A percentile compares a stretch with the other conserved stretches of the same genome.
These are phyloP conservation scores for Umbelopsis ramanniana DNA, from an alignment of 192 early-diverging fungal species.

Conservation along the genomic window DNA sequence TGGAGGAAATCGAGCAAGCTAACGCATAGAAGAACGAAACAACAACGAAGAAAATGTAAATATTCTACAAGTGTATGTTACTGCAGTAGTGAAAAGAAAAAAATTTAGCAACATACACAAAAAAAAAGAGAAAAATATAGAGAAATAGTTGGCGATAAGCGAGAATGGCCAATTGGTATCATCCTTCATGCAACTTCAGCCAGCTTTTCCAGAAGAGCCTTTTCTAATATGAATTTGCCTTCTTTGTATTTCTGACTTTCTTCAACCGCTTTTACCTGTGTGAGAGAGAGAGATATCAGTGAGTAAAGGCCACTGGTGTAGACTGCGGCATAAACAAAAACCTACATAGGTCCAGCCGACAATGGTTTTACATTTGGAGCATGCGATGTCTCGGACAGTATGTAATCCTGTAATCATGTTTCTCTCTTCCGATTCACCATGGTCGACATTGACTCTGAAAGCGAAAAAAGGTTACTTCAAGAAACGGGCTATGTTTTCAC, in stretches of 20 bases:
- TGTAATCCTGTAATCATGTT: conserved; percentile 37
- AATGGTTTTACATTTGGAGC: conserved; percentile 34
- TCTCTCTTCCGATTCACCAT: conserved; percentile 30
- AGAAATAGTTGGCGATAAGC: not conserved
- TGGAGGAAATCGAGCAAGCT: conserved; percentile 57
- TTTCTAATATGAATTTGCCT: conserved; percentile 44
- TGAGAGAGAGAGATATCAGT: not conserved
- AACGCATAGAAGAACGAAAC: conserved; percentile 40
- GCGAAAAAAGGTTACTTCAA: not conserved
- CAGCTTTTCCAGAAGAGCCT: conserved; percentile 22
- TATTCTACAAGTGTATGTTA: conserved; percentile 19
- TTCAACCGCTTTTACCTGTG: conserved; percentile 38
- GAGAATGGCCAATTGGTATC: not conserved
- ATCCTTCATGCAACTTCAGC: conserved; percentile 2
- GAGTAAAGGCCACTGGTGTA: not conserved
- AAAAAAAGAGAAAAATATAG: not conserved
- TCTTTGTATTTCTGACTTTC: conserved; percentile 42
- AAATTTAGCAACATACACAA: conserved; percentile 15
- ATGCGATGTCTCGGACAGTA: conserved; percentile 36
- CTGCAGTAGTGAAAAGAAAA: conserved; percentile 14
- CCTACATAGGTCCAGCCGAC: conserved; percentile 44
- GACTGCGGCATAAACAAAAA: not conserved
- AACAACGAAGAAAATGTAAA: conserved; percentile 9
- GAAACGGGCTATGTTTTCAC: too few species aligned
- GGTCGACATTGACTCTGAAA: conserved; percentile 34